Percentiles rank a stretch among this genome's conserved stretches.
Evolutionary conservation across 805 yeast species (phyloP).

Genomic region (Kazachstania taianensis): DNA sequence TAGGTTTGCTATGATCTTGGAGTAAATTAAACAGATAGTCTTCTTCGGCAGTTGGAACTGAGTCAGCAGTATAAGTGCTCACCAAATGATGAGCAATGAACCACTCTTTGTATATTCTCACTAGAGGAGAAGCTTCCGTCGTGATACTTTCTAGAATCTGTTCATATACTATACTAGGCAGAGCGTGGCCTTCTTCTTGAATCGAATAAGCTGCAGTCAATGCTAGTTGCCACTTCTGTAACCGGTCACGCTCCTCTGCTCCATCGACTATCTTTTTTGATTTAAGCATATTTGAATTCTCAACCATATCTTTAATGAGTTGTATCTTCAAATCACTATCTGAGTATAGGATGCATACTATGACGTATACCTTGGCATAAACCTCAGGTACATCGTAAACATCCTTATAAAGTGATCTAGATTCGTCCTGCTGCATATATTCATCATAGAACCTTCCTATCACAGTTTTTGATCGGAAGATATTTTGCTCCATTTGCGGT

Average conservation of each 20-base stretch:
- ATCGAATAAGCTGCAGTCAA: slow-evolving; percentile 35
- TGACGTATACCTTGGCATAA: slow-evolving; percentile 40
- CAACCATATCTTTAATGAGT: slow-evolving; percentile 15
- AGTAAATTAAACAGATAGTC: slow-evolving; percentile 20
- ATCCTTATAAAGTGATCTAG: slow-evolving; percentile 30
- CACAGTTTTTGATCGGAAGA: slow-evolving; percentile 50
- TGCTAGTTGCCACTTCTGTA: slow-evolving; percentile 46
- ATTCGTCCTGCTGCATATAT: not conserved
- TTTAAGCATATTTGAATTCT: slow-evolving; percentile 36
- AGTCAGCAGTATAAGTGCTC: too few species aligned
- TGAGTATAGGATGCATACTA: slow-evolving; percentile 36
- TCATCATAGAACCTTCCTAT: slow-evolving; percentile 44
- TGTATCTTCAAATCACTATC: slow-evolving; percentile 14
- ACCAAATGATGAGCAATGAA: too few species aligned
- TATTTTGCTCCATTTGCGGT: slow-evolving; percentile 44
- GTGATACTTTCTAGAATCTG: slow-evolving; percentile 3
- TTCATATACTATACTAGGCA: slow-evolving; percentile 49
- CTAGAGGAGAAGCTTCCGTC: slow-evolving; percentile 67
- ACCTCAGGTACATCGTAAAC: slow-evolving; percentile 53
- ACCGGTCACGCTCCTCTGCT: slow-evolving; percentile 55
- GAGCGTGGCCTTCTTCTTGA: slow-evolving; percentile 7
- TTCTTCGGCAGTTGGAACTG: slow-evolving; percentile 11
- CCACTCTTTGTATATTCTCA: slow-evolving; percentile 63
- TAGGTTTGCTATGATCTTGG: slow-evolving; percentile 31
- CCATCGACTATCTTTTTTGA: slow-evolving; percentile 56